Conservation (phyloP, 2,329 filamentous ascomycete species). For the Sclerotinia glacialis region DNA sequence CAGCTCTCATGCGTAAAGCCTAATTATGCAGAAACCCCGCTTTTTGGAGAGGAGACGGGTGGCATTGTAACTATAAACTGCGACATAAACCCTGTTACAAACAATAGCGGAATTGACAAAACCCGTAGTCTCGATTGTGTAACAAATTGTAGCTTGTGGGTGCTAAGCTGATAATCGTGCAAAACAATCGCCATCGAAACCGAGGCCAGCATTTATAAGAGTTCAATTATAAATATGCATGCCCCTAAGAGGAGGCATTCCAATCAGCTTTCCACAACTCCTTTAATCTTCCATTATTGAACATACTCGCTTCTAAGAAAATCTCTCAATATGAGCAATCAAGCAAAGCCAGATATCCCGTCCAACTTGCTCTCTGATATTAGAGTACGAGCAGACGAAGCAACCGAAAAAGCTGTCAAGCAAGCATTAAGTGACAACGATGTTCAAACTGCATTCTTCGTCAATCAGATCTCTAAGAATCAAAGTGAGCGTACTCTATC, state of each 20-base stretch:
- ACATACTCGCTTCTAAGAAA: not conserved
- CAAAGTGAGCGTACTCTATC: not conserved
- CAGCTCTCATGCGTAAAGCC: no score
- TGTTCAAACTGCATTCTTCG: not conserved
- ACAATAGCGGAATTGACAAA: no score
- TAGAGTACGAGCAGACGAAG: not conserved
- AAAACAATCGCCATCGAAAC: not conserved
- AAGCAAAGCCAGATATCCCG: not conserved
- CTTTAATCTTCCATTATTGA: not conserved
- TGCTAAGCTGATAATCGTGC: not conserved
- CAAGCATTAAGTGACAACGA: constrained; percentile 1
- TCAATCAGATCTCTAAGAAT: not conserved
- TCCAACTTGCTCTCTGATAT: not conserved
- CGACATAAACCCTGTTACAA: no score
- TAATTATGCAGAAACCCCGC: no score
- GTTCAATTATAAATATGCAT: not conserved
- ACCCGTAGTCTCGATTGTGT: no score
- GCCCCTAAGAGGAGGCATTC: not conserved
- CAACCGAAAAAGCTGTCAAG: not conserved
- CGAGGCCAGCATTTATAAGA: not conserved
- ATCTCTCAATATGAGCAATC: not conserved
- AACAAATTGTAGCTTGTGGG: no score
- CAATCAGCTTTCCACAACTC: not conserved
- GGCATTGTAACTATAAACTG: no score
- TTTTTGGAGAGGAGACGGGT: no score